Conservation (phyloP, 73 alveolate species). For the Stentor roeselii region DNA sequence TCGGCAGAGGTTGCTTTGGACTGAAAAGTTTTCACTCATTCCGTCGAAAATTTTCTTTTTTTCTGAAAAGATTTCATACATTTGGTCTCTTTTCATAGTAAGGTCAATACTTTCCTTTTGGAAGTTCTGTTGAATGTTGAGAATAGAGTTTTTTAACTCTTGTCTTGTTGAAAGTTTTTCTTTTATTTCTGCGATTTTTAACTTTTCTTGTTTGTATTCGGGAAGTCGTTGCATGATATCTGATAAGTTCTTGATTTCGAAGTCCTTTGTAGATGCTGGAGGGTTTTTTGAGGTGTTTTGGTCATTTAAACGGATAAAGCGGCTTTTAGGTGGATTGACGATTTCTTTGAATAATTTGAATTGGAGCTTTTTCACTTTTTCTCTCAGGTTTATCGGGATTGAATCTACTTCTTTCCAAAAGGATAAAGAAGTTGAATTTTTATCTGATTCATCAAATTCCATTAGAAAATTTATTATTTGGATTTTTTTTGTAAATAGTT, state of each 20-base stretch:
- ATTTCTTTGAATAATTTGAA: background rate
- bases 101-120: background rate
- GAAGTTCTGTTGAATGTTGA: background rate
- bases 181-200: too few species aligned
- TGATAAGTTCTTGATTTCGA: background rate
- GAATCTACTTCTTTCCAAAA: background rate
- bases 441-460: too few species aligned
- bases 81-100: background rate
- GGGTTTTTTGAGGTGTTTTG: too few species aligned
- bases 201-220: background rate
- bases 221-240: background rate
- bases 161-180: background rate
- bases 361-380: background rate
- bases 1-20: background rate
- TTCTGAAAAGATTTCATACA: background rate
- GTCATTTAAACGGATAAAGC: background rate
- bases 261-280: too few species aligned
- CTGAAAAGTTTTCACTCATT: background rate
- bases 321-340: background rate
- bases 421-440: too few species aligned
- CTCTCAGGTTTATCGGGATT: background rate
- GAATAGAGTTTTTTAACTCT: background rate
- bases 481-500: too few species aligned
- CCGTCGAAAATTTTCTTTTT: too few species aligned
- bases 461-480: too few species aligned